Evolutionary conservation across 2,329 filamentous ascomycete genomes (phyloP), one percentile per base, ranked within the genome.

Genomic region (Hypomyces rosellus): DNA sequence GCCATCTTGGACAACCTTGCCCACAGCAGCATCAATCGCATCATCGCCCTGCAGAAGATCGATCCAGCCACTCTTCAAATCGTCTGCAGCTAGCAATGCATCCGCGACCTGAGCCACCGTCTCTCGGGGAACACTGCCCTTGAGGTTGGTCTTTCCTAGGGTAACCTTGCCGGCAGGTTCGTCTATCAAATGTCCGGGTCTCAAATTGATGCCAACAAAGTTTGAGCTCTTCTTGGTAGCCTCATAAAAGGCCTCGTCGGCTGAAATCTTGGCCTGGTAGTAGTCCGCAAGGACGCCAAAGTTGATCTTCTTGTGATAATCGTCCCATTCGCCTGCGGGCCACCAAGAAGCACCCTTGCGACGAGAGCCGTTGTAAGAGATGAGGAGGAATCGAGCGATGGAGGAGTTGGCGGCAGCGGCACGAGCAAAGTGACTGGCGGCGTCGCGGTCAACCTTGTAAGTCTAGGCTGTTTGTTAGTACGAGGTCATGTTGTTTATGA

Each of bases 311-410:
- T 63, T 61, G 58, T 74, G 72, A 41, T 68, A 68, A 37, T 74
- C 63, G n/a, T 70, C 64, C 75, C 76, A 82, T 50, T 66, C 67
- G 9, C 68, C 72, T 5, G 74, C 68, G 18, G 69, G 63, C 77
- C 78, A 84, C 80, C 81, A 85, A 0, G 73, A 57, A 1, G 82
- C 76, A 30, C 68, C 68, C 5, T 54, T 49, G 22, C 75, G 71
- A 20, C 84, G 76, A 15, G 78, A 77, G 51, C 73, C 73, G 11
- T 80, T 64, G 56, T 84, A 84, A 0, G 82, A 85, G 47, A 88
- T 71, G 57, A 86, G 75, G 45, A 88, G 72, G 67, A 86, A 86
- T 53, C 80, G 78, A 3, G 69, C 79, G 54, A 86, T 70, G 16
- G 69, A 67, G 0, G 80, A 74, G 0, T 74, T 73, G 7, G 74